Conservation (phyloP, 2,329 filamentous ascomycete genomes). For the Gremmenia infestans region DNA sequence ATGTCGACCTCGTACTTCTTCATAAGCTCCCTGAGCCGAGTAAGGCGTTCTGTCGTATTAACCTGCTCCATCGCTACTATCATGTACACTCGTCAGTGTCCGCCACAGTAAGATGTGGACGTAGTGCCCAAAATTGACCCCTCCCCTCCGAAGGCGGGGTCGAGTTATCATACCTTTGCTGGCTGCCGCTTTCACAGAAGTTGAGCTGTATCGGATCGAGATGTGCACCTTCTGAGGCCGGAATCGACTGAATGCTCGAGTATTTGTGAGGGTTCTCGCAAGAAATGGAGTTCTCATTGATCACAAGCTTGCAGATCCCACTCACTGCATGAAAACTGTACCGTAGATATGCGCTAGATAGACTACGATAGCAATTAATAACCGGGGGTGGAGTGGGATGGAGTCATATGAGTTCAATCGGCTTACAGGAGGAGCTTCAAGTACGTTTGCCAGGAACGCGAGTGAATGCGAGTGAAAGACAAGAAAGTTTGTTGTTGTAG, state of each 20-base stretch:
- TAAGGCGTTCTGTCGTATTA: constrained; percentile 71
- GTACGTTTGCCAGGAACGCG: too few relatives aligned
- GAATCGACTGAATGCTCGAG: not conserved
- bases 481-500: not conserved
- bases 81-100: not conserved
- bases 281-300: constrained; percentile 14
- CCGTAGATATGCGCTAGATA: not conserved
- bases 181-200: not conserved
- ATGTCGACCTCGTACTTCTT: constrained; percentile 79
- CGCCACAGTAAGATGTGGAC: not conserved
- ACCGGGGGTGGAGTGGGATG: not conserved
- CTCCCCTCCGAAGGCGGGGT: not conserved
- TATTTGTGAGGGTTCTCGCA: constrained; percentile 3
- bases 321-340: not conserved
- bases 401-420: not conserved
- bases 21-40: constrained; percentile 79
- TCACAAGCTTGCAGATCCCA: not conserved
- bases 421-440: not conserved
- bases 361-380: not conserved
- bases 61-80: constrained; percentile 62
- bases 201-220: constrained; percentile 22
- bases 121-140: not conserved
- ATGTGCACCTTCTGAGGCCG: constrained; percentile 17
- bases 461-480: too few relatives aligned
- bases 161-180: not conserved